Conservation (phyloP, 2,329 filamentous ascomycete genomes). For the Ophioceras dolichostomum region DNA sequence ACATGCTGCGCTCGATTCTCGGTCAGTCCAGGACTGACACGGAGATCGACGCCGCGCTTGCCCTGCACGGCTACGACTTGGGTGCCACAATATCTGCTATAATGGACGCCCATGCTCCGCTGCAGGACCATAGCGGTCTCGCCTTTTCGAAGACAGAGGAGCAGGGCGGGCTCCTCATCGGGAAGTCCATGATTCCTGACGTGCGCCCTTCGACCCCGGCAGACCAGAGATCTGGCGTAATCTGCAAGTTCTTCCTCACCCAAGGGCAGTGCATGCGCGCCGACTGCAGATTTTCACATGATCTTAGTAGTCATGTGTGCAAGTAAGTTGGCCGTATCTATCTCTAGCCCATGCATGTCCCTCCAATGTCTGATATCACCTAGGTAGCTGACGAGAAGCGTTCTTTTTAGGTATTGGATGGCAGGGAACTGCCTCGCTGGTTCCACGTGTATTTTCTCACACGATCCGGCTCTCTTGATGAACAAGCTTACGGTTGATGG, state of each 20-base stretch:
- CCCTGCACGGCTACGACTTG: conserved; percentile 82
- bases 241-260: conserved; percentile 95
- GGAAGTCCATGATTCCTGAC: conserved; percentile 75
- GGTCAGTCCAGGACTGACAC: conserved; percentile 83
- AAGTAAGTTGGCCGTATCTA: no score
- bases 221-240: conserved; percentile 69
- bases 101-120: conserved; percentile 47
- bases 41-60: conserved; percentile 85
- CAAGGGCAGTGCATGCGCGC: conserved; percentile 91
- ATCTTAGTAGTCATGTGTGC: conserved; percentile 92
- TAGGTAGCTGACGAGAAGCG: no score
- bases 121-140: conserved; percentile 9
- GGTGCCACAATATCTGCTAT: conserved; percentile 83
- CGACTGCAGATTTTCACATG: conserved; percentile 94
- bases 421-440: conserved; percentile 92
- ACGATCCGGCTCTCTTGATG: conserved; percentile 81
- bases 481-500: conserved; percentile 68
- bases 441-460: conserved; percentile 90
- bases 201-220: conserved; percentile 66
- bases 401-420: conserved; percentile 71
- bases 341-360: no score
- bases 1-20: conserved; percentile 91
- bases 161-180: conserved; percentile 54
- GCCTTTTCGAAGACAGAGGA: conserved; percentile 27
- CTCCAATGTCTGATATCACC: no score